phyloP scores from a whole-genome alignment of 2,329 filamentous ascomycete genomes.

The Ophiostoma pallidulum region DNA sequence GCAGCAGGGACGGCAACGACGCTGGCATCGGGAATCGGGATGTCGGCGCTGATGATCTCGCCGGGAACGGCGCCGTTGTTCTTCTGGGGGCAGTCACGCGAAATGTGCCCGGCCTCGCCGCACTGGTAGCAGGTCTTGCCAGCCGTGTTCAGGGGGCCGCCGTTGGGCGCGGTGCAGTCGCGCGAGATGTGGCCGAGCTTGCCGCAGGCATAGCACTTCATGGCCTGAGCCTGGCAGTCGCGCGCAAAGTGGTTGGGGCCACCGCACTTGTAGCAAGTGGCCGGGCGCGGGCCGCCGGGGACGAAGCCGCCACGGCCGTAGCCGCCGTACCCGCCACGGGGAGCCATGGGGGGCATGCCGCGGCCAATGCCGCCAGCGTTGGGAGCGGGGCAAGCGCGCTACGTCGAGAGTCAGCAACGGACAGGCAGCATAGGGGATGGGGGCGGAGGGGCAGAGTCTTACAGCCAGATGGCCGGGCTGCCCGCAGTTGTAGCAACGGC shows the following conservation, averaged over 20 bases:
- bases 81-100: conserved; percentile 83
- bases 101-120: conserved; percentile 91
- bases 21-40: conserved; percentile 34
- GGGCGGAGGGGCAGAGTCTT: conserved; percentile 28
- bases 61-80: conserved; percentile 30
- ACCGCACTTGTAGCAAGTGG: conserved; percentile 66
- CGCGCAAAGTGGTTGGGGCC: conserved; percentile 96
- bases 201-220: conserved; percentile 97
- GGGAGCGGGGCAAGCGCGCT: conserved; percentile 78
- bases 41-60: conserved; percentile 38
- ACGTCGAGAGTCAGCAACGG: not conserved
- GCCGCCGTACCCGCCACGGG: conserved; percentile 50
- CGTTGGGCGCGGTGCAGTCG: conserved; percentile 95
- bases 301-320: conserved; percentile 64
- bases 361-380: conserved; percentile 52
- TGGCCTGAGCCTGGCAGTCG: conserved; percentile 95
- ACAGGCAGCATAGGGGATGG: not conserved
- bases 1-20: conserved; percentile 27
- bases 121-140: conserved; percentile 99
- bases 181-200: conserved; percentile 88
- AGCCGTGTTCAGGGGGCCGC: conserved; percentile 86
- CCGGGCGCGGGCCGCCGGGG: conserved; percentile 55
- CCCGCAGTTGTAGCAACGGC: conserved; percentile 94
- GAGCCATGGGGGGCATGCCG: conserved; percentile 51
- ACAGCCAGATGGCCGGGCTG: conserved; percentile 87